Evolutionary conservation across 306 rosid species (phyloP).

Genomic region (Cicer pinnatifidum): DNA sequence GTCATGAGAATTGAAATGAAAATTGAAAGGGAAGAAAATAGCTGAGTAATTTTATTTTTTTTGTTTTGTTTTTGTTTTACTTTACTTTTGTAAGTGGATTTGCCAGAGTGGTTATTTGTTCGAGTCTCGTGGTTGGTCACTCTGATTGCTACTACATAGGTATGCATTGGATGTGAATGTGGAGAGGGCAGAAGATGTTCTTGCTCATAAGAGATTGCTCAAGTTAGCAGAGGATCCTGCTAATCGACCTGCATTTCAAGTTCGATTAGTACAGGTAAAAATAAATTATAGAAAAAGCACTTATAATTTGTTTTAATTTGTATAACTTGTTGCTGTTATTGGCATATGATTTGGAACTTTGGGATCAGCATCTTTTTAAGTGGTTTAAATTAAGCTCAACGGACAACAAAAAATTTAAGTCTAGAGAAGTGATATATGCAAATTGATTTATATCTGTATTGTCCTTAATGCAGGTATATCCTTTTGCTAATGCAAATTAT

Average conservation of each 20-base stretch:
- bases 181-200: slow-evolving; percentile 98
- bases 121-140: slow-evolving; percentile 49
- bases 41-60: slow-evolving; percentile 26
- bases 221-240: slow-evolving; percentile 80
- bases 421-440: slow-evolving; percentile 11
- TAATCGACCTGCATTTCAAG: slow-evolving; percentile 80
- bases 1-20: slow-evolving; percentile 16
- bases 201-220: slow-evolving; percentile 80
- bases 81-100: slow-evolving; percentile 51
- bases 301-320: slow-evolving; percentile 11
- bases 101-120: slow-evolving; percentile 51
- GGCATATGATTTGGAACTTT: slow-evolving; percentile 22
- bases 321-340: slow-evolving; percentile 30
- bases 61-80: slow-evolving; percentile 36
- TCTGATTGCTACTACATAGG: slow-evolving; percentile 59
- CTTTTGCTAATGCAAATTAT: slow-evolving; percentile 56
- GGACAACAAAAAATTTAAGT: background rate
- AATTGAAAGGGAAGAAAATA: slow-evolving; percentile 14
- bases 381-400: background rate
- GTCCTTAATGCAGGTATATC: slow-evolving; percentile 73
- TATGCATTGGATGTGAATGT: slow-evolving; percentile 97
- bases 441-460: slow-evolving; percentile 20
- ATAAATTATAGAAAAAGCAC: background rate
- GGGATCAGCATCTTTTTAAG: slow-evolving; percentile 34
- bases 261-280: slow-evolving; percentile 84